Evolutionary conservation across 2,329 filamentous ascomycete species (phyloP).

Genomic region (Ceratocystis alfenasii): DNA sequence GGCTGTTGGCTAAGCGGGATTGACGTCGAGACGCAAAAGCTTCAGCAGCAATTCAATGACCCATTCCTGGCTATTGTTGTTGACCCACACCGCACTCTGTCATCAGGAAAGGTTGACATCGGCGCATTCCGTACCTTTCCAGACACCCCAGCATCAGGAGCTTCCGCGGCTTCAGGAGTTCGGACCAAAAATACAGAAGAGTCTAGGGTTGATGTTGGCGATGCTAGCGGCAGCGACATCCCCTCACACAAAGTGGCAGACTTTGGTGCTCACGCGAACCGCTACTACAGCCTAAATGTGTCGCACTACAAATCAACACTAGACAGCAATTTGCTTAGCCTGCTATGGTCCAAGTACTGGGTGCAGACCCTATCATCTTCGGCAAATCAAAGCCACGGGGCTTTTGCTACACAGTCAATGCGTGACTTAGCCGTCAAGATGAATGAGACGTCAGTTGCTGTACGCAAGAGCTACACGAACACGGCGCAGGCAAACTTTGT

Average conservation of each 20-base stretch:
- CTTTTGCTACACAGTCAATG: conserved; percentile 88
- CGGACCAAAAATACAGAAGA: neutral
- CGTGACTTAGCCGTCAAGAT: conserved; percentile 77
- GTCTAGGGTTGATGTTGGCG: conserved; percentile 7
- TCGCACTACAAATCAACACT: conserved; percentile 91
- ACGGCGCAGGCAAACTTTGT: neutral
- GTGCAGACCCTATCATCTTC: conserved; percentile 77
- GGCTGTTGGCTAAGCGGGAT: conserved; percentile 97
- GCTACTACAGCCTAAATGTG: conserved; percentile 85
- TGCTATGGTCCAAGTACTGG: conserved; percentile 99
- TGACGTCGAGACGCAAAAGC: conserved; percentile 77
- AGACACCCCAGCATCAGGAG: conserved; percentile 29
- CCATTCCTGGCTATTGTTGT: conserved; percentile 94
- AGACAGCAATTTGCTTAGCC: conserved; percentile 72
- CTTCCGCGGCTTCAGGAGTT: conserved; percentile 7
- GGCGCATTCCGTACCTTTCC: conserved; percentile 92
- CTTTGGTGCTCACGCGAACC: conserved; percentile 81
- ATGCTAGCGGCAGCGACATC: conserved; percentile 40
- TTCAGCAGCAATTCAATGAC: conserved; percentile 75
- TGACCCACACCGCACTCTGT: conserved; percentile 90
- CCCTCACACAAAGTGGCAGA: conserved; percentile 90
- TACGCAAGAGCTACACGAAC: conserved; percentile 8
- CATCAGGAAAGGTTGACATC: conserved; percentile 90
- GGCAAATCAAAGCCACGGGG: conserved; percentile 75
- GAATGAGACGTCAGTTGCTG: conserved; percentile 39